Evolutionary conservation across 1,139 yeast species (phyloP).

Genomic region (Yamadazyma siamensis): DNA sequence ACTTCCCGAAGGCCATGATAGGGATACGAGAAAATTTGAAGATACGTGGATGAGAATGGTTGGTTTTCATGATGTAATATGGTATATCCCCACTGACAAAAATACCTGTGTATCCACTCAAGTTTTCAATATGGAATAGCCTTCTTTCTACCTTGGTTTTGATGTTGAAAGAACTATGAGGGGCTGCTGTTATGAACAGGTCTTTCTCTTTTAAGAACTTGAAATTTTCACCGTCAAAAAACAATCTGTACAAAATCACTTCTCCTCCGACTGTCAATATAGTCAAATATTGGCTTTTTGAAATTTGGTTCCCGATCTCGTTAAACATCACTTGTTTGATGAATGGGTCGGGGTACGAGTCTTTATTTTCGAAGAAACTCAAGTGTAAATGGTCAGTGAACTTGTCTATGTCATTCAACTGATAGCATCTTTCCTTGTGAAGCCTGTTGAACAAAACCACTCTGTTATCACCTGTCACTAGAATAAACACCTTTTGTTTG

Average conservation of each 20-base stretch:
- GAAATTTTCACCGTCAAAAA: slow-evolving; percentile 48
- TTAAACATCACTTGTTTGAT: slow-evolving; percentile 69
- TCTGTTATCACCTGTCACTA: slow-evolving; percentile 76
- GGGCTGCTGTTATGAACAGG: slow-evolving; percentile 62
- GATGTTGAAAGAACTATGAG: slow-evolving; percentile 66
- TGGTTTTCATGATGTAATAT: slow-evolving; percentile 61
- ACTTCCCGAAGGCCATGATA: slow-evolving; percentile 59
- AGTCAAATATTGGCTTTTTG: slow-evolving; percentile 56
- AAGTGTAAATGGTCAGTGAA: slow-evolving; percentile 52
- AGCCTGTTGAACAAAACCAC: slow-evolving; percentile 60
- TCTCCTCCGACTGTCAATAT: slow-evolving; percentile 81
- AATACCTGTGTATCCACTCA: slow-evolving; percentile 58
- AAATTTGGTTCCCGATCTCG: slow-evolving; percentile 60
- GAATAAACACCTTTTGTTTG: slow-evolving; percentile 54
- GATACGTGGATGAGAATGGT: slow-evolving; percentile 63
- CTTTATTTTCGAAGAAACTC: slow-evolving; percentile 55
- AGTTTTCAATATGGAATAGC: slow-evolving; percentile 55
- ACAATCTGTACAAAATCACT: slow-evolving; percentile 61
- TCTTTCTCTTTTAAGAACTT: slow-evolving; percentile 50
- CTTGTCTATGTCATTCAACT: slow-evolving; percentile 57
- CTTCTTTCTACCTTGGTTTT: slow-evolving; percentile 71
- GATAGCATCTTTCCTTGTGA: slow-evolving; percentile 66
- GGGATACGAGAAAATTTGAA: slow-evolving; percentile 66
- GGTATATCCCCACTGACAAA: slow-evolving; percentile 78
- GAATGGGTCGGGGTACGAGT: slow-evolving; percentile 68